These are phyloP conservation scores for Musa itinerans DNA, from an alignment of 176 grass and related monocot species.

Conservation along the genomic window DNA sequence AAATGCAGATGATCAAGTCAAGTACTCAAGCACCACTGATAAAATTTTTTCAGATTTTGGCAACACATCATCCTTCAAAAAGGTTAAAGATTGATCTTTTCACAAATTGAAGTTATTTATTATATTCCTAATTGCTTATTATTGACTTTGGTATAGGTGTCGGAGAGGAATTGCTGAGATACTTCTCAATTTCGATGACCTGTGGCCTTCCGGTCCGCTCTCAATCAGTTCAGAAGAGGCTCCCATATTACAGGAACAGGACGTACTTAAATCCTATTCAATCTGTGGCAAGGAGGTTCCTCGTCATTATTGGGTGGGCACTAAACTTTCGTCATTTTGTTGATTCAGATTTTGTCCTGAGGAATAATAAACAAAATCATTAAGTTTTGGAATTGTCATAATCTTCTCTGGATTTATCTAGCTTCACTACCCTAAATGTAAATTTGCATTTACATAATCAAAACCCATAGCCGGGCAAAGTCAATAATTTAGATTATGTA, in stretches of 20 bases:
- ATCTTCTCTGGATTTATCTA: not conserved
- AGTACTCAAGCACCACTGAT: slow-evolving; percentile 69
- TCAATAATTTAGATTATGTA: not conserved
- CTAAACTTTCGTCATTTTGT: slow-evolving; percentile 11
- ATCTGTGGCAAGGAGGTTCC: slow-evolving; percentile 89
- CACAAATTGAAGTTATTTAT: not conserved
- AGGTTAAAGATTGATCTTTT: slow-evolving; percentile 35
- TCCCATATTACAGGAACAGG: slow-evolving; percentile 38
- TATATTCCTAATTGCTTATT: not conserved
- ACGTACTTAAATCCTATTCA: slow-evolving; percentile 27
- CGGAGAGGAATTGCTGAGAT: slow-evolving; percentile 75
- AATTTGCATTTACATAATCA: not conserved
- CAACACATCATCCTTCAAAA: slow-evolving; percentile 92
- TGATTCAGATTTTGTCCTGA: not conserved
- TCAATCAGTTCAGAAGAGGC: slow-evolving; percentile 17
- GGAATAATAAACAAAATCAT: not conserved
- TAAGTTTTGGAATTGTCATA: not conserved
- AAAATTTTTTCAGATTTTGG: slow-evolving; percentile 93
- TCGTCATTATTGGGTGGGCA: slow-evolving; percentile 74
- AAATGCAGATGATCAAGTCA: slow-evolving; percentile 78
- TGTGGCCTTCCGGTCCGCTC: slow-evolving; percentile 59
- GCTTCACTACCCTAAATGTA: too few species aligned
- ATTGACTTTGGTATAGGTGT: slow-evolving; percentile 47
- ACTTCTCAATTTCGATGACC: slow-evolving; percentile 84
- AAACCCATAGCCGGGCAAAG: not conserved